Conservation (phyloP, 495 filamentous ascomycete genomes). For the Penicillium crystallinum region DNA sequence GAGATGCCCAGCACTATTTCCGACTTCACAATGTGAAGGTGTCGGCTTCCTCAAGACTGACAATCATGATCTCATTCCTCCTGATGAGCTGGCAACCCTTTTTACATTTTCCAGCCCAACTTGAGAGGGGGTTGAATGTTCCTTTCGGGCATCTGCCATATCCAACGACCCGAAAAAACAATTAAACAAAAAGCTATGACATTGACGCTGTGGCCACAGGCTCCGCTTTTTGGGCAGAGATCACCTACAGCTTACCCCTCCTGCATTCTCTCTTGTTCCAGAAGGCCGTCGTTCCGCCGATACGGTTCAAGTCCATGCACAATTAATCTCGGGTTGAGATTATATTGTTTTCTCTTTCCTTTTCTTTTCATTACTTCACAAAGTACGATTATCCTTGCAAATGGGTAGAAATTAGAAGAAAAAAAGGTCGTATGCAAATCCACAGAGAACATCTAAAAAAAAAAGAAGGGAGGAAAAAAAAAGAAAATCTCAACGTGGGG, state of each 20-base stretch:
- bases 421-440: constrained; percentile 3
- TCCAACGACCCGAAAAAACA: neutral
- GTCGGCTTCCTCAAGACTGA: neutral
- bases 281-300: constrained; percentile 19
- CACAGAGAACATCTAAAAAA: too few relatives aligned
- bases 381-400: neutral
- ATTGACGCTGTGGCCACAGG: constrained; percentile 5
- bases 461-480: constrained; percentile 10
- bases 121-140: neutral
- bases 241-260: constrained; percentile 8
- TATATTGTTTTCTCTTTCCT: neutral
- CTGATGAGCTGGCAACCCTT: constrained; percentile 33
- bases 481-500: constrained; percentile 18
- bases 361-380: neutral
- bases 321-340: constrained; percentile 11
- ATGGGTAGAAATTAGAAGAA: neutral
- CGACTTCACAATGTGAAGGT: neutral
- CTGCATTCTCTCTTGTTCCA: constrained; percentile 19
- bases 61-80: constrained; percentile 14
- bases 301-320: constrained; percentile 17
- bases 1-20: neutral
- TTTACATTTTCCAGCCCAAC: constrained; percentile 9
- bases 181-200: constrained; percentile 16
- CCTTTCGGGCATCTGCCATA: constrained; percentile 1
- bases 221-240: constrained; percentile 19